Conservation (phyloP, 345 rosid genomes). For the Toxicodendron radicans region DNA sequence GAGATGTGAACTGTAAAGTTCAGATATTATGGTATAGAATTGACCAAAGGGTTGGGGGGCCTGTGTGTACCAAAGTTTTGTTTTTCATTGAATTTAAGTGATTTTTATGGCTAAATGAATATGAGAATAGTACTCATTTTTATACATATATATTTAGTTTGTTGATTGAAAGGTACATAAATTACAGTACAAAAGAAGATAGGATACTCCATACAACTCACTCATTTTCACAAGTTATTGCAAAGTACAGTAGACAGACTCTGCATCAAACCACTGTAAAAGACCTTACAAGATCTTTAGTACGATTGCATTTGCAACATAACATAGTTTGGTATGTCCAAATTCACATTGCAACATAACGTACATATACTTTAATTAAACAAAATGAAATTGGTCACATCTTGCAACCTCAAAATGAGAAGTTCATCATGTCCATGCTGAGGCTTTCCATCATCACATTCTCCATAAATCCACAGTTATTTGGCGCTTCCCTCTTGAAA, state of each 20-base stretch:
- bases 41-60: too few relatives aligned
- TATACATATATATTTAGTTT: too few relatives aligned
- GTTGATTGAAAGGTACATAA: background rate
- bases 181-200: background rate
- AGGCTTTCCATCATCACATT: slow-evolving; percentile 55
- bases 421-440: slow-evolving; percentile 59
- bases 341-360: too few relatives aligned
- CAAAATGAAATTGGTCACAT: background rate
- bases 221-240: slow-evolving; percentile 15
- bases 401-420: slow-evolving; percentile 36
- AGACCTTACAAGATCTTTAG: background rate
- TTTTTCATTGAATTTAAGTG: too few relatives aligned
- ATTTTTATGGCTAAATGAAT: too few relatives aligned
- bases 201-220: background rate
- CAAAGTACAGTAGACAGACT: background rate
- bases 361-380: background rate
- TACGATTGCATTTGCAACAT: background rate
- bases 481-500: slow-evolving; percentile 36
- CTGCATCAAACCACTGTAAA: background rate
- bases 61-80: too few relatives aligned
- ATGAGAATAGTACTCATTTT: too few relatives aligned
- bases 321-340: background rate
- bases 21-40: too few relatives aligned
- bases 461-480: slow-evolving; percentile 49
- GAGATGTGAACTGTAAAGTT: too few relatives aligned